Conservation (phyloP, 148 eudicot genomes). For the Simmondsia chinensis region DNA sequence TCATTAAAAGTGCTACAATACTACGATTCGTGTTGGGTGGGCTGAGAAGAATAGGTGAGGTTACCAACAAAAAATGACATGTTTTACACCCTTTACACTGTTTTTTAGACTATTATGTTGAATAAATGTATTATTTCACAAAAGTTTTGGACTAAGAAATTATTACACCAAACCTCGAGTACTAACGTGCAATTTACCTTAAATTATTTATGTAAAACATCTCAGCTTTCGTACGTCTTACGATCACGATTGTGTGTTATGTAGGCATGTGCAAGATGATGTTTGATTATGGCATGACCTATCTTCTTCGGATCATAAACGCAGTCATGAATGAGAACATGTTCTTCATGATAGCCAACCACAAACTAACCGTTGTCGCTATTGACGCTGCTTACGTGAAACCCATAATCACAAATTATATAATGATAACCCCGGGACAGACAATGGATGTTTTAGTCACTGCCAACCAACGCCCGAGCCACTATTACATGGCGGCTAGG, state of each 20-base stretch:
- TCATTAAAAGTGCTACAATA: no score
- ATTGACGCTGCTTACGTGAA: conserved; percentile 16
- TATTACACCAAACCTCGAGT: no score
- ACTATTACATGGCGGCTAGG: conserved; percentile 19
- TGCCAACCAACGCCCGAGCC: conserved; percentile 11
- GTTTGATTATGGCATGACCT: conserved; percentile 16
- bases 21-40: no score
- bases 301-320: conserved; percentile 20
- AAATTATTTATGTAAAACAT: neutral
- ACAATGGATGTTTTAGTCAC: conserved; percentile 18
- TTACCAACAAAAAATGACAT: no score
- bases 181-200: neutral
- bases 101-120: no score
- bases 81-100: no score
- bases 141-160: no score
- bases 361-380: conserved; percentile 13
- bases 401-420: conserved; percentile 13
- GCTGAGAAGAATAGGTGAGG: no score
- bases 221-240: no score
- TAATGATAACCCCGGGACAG: conserved; percentile 24
- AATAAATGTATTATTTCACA: no score
- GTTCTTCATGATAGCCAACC: conserved; percentile 18
- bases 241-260: no score
- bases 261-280: conserved; percentile 10
- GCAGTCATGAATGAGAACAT: conserved; percentile 17